These are phyloP conservation scores for Fusarium udum DNA, from an alignment of 2,329 filamentous ascomycete genomes.

Conservation along the genomic window DNA sequence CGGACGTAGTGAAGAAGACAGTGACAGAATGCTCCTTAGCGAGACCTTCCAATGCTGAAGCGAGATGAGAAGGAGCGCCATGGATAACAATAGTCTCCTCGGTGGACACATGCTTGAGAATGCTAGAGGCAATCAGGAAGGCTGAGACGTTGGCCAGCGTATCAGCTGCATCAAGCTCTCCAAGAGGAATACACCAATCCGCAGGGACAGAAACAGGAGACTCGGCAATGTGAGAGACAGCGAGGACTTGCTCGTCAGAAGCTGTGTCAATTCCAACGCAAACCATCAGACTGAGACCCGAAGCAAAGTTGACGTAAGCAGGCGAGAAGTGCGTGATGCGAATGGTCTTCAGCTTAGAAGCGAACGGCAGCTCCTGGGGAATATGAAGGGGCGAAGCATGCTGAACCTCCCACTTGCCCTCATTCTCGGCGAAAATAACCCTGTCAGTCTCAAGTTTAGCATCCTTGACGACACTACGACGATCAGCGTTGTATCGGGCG, in stretches of 20 bases:
- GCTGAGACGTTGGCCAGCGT: not conserved
- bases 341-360: not conserved
- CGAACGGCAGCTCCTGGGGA: rapidly evolving
- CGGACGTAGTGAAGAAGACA: rapidly evolving
- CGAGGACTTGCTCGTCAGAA: rapidly evolving
- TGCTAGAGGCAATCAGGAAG: not conserved
- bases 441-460: rapidly evolving
- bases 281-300: rapidly evolving
- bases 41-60: not conserved
- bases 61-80: not conserved
- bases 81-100: rapidly evolving
- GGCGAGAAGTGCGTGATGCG: not conserved
- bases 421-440: rapidly evolving
- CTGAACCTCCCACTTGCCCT: not conserved
- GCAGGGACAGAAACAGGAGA: not conserved
- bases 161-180: not conserved
- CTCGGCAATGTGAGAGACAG: not conserved
- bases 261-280: not conserved
- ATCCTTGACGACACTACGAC: not conserved
- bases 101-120: rapidly evolving
- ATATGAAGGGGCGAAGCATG: not conserved
- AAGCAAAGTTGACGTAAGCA: rapidly evolving
- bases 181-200: not conserved
- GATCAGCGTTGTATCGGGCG: not conserved
- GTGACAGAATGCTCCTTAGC: rapidly evolving